Evolutionary conservation across 768 basidiomycete genomes (phyloP).

Genomic region (Pleurotus tuber-regium): DNA sequence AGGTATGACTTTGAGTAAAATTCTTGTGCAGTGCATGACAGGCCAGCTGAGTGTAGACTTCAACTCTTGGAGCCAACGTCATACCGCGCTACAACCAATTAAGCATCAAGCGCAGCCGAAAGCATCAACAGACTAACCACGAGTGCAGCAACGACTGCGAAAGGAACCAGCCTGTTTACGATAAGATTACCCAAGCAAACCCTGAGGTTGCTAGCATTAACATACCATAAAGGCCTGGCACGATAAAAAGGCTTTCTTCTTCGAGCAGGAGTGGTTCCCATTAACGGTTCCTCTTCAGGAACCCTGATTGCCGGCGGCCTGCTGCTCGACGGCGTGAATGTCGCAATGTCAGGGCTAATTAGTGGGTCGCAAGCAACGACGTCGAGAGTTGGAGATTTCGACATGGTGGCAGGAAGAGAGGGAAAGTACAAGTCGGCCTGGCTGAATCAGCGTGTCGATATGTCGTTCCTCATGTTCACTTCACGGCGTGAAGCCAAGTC

Average conservation of each 20-base stretch:
- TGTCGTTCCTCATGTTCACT: constrained; percentile 5
- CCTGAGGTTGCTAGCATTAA: constrained; percentile 5
- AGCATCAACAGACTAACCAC: constrained; percentile 46
- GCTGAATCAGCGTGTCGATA: constrained; percentile 5
- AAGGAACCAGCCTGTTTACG: constrained; percentile 67
- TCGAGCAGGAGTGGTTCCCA: constrained; percentile 16
- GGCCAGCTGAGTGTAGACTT: constrained; percentile 77
- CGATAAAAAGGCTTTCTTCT: constrained; percentile 55
- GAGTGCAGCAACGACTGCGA: constrained; percentile 63
- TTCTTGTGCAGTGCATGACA: constrained; percentile 55
- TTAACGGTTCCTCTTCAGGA: constrained; percentile 15
- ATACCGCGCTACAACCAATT: constrained; percentile 64
- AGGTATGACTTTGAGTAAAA: constrained; percentile 41
- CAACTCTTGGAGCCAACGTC: constrained; percentile 78
- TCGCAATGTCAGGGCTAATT: constrained; percentile 16
- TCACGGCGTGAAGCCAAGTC: neutral
- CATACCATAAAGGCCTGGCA: constrained; percentile 49
- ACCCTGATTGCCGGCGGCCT: neutral
- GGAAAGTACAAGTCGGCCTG: neutral
- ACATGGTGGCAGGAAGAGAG: constrained; percentile 8
- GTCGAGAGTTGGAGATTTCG: constrained; percentile 12
- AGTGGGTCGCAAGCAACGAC: constrained; percentile 18
- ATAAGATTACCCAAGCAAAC: constrained; percentile 12
- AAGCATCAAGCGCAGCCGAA: neutral
- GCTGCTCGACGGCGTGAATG: constrained; percentile 15